These are phyloP conservation scores for Zizania latifolia DNA, from an alignment of 176 grass and related monocot species.

Conservation along the genomic window DNA sequence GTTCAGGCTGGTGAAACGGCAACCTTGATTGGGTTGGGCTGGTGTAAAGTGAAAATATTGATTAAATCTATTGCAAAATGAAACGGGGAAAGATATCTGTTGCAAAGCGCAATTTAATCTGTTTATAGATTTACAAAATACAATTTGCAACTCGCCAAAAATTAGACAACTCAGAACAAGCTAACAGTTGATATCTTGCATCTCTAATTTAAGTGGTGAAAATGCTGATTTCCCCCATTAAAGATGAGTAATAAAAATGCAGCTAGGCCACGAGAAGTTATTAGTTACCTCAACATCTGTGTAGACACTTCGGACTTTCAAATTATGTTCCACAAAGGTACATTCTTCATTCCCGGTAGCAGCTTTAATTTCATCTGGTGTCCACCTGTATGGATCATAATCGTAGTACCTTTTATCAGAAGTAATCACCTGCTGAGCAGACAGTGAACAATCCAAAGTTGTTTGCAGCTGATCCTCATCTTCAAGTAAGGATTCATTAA, in stretches of 20 bases:
- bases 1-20: background rate
- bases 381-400: slow-evolving; percentile 75
- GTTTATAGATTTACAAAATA: background rate
- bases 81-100: too few relatives aligned
- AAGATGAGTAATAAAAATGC: slow-evolving; percentile 18
- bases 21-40: background rate
- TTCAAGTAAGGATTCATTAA: slow-evolving; percentile 27
- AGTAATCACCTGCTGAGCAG: slow-evolving; percentile 13
- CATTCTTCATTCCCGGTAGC: slow-evolving; percentile 74
- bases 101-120: background rate
- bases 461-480: slow-evolving; percentile 14
- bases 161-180: background rate
- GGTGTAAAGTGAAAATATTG: background rate
- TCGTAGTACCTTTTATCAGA: slow-evolving; percentile 18
- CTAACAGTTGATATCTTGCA: slow-evolving; percentile 8
- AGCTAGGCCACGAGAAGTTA: background rate
- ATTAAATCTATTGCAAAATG: background rate
- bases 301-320: slow-evolving; percentile 91
- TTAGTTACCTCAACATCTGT: slow-evolving; percentile 72
- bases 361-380: slow-evolving; percentile 67
- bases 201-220: slow-evolving; percentile 7
- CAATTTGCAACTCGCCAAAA: slow-evolving; percentile 2
- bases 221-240: background rate
- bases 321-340: slow-evolving; percentile 57
- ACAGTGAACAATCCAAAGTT: slow-evolving; percentile 22